phyloP scores from a whole-genome alignment of 805 yeast genomes.

The Wickerhamiella siamensis region DNA sequence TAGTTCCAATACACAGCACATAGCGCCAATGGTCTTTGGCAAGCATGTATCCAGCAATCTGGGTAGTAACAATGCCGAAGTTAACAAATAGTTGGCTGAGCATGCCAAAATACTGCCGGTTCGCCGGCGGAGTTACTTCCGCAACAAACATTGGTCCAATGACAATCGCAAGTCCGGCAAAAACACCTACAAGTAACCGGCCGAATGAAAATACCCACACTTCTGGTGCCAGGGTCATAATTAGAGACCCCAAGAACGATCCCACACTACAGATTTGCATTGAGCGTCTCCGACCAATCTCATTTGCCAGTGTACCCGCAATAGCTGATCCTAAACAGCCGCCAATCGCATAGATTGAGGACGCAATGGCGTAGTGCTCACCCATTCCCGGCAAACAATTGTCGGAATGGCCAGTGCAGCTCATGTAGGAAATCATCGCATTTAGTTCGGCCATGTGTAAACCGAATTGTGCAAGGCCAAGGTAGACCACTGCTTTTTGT shows the following conservation, averaged over 20 bases:
- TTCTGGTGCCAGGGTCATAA: constrained; percentile 39
- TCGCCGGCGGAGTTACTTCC: constrained; percentile 57
- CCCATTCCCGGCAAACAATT: constrained; percentile 47
- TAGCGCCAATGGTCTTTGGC: constrained; percentile 62
- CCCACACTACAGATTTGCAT: constrained; percentile 36
- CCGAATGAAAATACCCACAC: constrained; percentile 42
- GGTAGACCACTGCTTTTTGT: constrained; percentile 8
- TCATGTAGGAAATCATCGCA: constrained; percentile 64
- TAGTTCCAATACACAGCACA: constrained; percentile 47
- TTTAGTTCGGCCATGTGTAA: constrained; percentile 90
- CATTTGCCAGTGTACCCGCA: constrained; percentile 52
- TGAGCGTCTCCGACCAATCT: constrained; percentile 45
- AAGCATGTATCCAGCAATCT: constrained; percentile 54
- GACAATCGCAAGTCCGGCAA: constrained; percentile 80
- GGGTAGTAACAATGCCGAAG: constrained; percentile 71
- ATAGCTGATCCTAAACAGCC: constrained; percentile 63
- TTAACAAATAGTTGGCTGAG: constrained; percentile 82
- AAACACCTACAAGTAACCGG: constrained; percentile 65
- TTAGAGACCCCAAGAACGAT: constrained; percentile 44
- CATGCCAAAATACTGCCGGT: constrained; percentile 71
- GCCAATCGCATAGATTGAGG: constrained; percentile 71
- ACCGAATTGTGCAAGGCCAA: constrained; percentile 81
- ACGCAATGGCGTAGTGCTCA: constrained; percentile 49
- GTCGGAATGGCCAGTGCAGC: constrained; percentile 30
- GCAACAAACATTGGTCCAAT: constrained; percentile 69